Base-by-base conservation (phyloP, 192 early-diverging fungal genomes). In the Gonapodya prolifera region DNA sequence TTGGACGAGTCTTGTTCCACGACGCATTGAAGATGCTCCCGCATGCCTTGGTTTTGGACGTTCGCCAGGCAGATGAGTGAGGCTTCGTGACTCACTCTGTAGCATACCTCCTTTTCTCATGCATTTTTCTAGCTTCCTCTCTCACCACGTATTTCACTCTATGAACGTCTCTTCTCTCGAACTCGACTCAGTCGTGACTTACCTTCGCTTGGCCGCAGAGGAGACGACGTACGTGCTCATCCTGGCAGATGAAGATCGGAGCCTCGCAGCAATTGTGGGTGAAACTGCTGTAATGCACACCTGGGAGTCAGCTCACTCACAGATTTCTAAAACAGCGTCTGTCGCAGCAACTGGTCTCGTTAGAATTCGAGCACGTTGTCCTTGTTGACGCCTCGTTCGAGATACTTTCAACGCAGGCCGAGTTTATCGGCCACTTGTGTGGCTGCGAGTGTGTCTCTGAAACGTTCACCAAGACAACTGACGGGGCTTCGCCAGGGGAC, bases 11-110 rank as follows among this genome's bases (percentile, higher is more conserved):
- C 35, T 83, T 82, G 69, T 36, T 87, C 2, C 78, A 79, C 32
- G 90, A 91, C 78, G 80, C 87, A 31, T 71, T 81, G 0, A 81
- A 79, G 32, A 70, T 86, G 29, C 79, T 84, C 2, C 82, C 81
- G 33, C 80, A 84, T 75, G 84, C 83, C 16, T 77, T 90, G 36
- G 83, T 89, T 29, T 80, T 91, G 75, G 90, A 91, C 80, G 86
- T 87, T 35, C 84, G 90, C 35, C 70, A 80, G 2, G 86, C 88
- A 61, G 36, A 81, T 80, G 86, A 85, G 87, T 89, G 71, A 61
- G 8, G 8, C 23, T 61, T 8, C 8, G 45, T 61, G 23, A 61
- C 45, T 61, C 45, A 16, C 45, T 8, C 45, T 61, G 45, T 61
- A 16, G 8, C 45, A 23, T 16, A 23, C 45, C n/a, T n/a, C n/a